Conservation (phyloP, 441 rosid genomes). For the Oxalis stricta region DNA sequence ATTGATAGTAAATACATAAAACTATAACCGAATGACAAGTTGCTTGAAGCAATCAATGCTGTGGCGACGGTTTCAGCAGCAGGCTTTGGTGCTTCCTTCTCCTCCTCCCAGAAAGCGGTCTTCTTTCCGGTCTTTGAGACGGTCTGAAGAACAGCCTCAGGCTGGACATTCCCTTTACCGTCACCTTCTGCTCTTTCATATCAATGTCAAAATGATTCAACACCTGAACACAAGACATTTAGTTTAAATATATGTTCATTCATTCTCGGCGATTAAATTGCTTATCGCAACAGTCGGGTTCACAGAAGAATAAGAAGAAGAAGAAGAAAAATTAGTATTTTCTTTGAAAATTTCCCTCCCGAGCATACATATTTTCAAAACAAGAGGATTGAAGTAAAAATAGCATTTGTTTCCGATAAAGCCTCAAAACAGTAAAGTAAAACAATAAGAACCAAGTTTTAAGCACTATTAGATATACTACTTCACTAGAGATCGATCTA, state of each 20-base stretch:
- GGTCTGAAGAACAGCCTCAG: slow-evolving; percentile 65
- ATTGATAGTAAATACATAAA: not conserved
- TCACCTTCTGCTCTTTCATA: slow-evolving; percentile 74
- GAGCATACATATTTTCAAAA: no score
- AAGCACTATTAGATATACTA: no score
- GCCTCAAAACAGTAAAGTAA: no score
- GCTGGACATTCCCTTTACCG: slow-evolving; percentile 77
- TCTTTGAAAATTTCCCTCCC: no score
- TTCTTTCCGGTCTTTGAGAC: slow-evolving; percentile 82
- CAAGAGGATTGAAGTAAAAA: no score
- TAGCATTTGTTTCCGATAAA: no score
- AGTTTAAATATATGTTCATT: no score
- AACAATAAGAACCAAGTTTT: no score
- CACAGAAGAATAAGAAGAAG: no score
- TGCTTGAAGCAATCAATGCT: slow-evolving; percentile 10
- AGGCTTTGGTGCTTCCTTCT: slow-evolving; percentile 27
- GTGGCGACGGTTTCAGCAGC: slow-evolving; percentile 22
- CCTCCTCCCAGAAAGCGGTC: slow-evolving; percentile 66
- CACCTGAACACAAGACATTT: slow-evolving; percentile 30
- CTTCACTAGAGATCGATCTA: no score
- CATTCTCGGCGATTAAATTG: no score
- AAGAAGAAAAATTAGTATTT: no score
- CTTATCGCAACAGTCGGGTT: not conserved
- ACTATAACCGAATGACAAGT: not conserved
- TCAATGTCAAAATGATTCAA: slow-evolving; percentile 65